Base-by-base conservation (phyloP, 805 yeast genomes). In the Starmerella powellii region DNA sequence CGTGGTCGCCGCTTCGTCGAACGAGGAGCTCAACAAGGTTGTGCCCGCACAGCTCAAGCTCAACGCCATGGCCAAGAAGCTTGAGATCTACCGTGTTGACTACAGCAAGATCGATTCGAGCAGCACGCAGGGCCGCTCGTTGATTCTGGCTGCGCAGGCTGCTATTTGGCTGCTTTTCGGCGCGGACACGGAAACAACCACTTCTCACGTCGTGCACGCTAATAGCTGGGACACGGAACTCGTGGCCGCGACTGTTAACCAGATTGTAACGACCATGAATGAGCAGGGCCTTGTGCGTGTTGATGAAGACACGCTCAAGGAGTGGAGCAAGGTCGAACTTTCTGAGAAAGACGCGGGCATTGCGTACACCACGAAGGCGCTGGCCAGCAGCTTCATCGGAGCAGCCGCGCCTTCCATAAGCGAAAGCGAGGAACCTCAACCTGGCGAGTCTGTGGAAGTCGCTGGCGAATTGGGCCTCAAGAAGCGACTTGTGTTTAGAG, bases 161-260 rank as follows among this genome's bases (percentile, higher is more conserved):
- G 83, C 78, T 0, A 80, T 84, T 67, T 85, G 94, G 94, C 71
- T 71, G 46, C 65, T 71, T 33, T 73, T 81, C 6, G 73, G 70
- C 48, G 82, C 85, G 13, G 70, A 70, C 31, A 67, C 76, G 34
- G 78, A 77, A 37, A 76, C 77, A 28, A 69, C 80, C 50, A 85
- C 82, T 46, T 76, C 83, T 61, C 78, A 79, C 59, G 73, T 85
- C 53, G 74, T 80, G 62, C 83, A 79, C 58, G 78, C 91, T 13
- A 80, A 80, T 47, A 91, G 94, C 38, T 72, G 80, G 39, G 85
- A 78, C 49, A 81, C 84, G 46, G 95, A 86, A 64, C 70, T 85
- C 50, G 72, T 83, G 42, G 76, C 75, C 38, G 74, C 76, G 4
- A 72, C 57, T 41, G 66, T 50, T 2, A 64, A 68, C 53, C 65